A percentile compares a stretch with the other conserved stretches of the same genome.
Conservation (phyloP, 139 green algal species). For the Chlorella sp. region DNA sequence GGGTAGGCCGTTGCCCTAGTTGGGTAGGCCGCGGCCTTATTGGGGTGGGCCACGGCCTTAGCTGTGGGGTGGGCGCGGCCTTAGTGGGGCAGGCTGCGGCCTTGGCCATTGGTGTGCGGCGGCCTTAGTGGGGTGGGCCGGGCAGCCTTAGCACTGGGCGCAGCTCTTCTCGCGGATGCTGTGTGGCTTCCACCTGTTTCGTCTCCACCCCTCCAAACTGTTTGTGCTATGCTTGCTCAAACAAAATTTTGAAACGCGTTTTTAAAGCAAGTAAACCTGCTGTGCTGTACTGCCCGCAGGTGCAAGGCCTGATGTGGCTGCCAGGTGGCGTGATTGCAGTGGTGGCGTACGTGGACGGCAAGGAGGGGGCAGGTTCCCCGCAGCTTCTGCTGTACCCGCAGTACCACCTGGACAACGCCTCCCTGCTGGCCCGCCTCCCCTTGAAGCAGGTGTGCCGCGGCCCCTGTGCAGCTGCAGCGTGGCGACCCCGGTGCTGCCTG, state of each 20-base stretch:
- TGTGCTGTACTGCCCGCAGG: slow-evolving; percentile 40
- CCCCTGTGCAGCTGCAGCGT: not conserved
- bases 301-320: slow-evolving; percentile 72
- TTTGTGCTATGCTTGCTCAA: too few relatives aligned
- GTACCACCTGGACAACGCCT: slow-evolving; percentile 88
- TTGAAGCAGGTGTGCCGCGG: slow-evolving; percentile 48
- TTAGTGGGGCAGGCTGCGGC: too few relatives aligned
- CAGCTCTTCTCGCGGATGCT: too few relatives aligned
- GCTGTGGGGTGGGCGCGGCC: slow-evolving; percentile 38
- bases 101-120: not conserved
- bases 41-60: slow-evolving; percentile 52
- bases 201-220: too few relatives aligned
- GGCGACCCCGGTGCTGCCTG: too few relatives aligned
- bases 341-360: slow-evolving; percentile 29
- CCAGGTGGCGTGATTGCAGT: slow-evolving; percentile 53
- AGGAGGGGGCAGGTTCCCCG: slow-evolving; percentile 12
- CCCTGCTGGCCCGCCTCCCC: slow-evolving; percentile 69
- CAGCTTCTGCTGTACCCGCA: slow-evolving; percentile 89
- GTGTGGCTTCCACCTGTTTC: too few relatives aligned
- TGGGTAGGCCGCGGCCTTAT: too few relatives aligned
- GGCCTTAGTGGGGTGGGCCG: not conserved
- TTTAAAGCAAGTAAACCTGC: too few relatives aligned
- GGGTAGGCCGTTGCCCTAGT: too few relatives aligned
- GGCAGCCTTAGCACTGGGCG: not conserved
- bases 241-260: too few relatives aligned